phyloP scores from a whole-genome alignment of 2,329 filamentous ascomycete species.

The Cyphellophora europaea region DNA sequence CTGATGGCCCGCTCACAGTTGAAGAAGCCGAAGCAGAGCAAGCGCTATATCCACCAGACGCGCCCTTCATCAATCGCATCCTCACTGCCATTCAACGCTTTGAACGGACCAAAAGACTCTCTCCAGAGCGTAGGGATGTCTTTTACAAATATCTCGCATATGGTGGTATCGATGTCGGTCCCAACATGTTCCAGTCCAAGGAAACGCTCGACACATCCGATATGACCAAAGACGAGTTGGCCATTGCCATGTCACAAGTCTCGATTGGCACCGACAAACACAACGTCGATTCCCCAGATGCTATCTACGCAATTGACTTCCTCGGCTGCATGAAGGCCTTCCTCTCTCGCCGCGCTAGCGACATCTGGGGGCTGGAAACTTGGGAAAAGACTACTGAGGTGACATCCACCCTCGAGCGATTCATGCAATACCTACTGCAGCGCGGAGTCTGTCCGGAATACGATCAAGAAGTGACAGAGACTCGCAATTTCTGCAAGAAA shows the following conservation, averaged over 20 bases:
- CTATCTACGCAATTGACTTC: conserved; percentile 70
- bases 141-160: conserved; percentile 76
- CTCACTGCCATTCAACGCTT: conserved; percentile 79
- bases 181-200: conserved; percentile 54
- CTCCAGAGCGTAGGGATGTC: conserved; percentile 49
- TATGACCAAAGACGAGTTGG: conserved; percentile 55
- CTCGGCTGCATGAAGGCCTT: conserved; percentile 67
- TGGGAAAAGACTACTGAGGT: conserved; percentile 47
- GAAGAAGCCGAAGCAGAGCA: conserved; percentile 58
- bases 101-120: conserved; percentile 65
- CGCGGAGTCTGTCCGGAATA: conserved; percentile 85
- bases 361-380: conserved; percentile 47
- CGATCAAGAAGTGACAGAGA: conserved; percentile 53
- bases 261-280: conserved; percentile 36
- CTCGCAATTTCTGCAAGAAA: conserved; percentile 55
- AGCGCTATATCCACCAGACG: conserved; percentile 53
- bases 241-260: conserved; percentile 48
- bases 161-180: conserved; percentile 63
- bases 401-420: conserved; percentile 67
- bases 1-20: conserved; percentile 69
- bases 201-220: conserved; percentile 47
- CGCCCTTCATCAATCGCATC: conserved; percentile 59
- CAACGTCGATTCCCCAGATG: conserved; percentile 33
- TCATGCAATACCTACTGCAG: conserved; percentile 75
- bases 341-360: conserved; percentile 52